Conservation (phyloP, 257 asterid species). For the Anisodus tanguticus region DNA sequence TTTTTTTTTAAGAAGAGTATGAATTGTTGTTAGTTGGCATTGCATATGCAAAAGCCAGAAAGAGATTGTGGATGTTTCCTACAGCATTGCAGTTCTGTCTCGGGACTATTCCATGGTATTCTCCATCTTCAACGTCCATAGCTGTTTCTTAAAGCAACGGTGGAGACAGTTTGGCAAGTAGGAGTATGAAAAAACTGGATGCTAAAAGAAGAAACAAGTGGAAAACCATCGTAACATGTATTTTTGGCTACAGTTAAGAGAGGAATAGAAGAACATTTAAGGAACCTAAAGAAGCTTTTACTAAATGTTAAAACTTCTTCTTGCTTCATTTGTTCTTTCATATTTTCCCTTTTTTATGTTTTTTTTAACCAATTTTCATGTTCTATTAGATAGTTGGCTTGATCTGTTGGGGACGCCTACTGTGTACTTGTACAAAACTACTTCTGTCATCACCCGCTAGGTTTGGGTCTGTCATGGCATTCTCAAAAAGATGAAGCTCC, state of each 20-base stretch:
- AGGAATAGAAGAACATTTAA: background rate
- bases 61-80: background rate
- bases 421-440: background rate
- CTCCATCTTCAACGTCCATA: background rate
- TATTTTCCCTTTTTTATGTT: background rate
- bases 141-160: background rate
- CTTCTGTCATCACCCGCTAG: background rate
- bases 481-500: background rate
- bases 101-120: background rate
- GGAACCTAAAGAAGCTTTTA: background rate
- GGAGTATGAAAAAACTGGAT: background rate
- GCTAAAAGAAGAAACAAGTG: background rate
- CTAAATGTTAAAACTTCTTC: background rate
- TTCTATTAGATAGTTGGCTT: background rate
- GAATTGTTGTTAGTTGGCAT: background rate
- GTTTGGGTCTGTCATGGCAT: background rate
- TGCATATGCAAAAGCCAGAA: background rate
- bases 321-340: background rate
- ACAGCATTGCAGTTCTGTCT: conserved; percentile 1
- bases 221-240: background rate
- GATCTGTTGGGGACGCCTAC: background rate
- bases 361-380: background rate
- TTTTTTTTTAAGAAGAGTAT: background rate
- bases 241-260: background rate
- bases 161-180: background rate